A percentile compares a stretch with the other conserved stretches of the same genome.
Evolutionary conservation across 1,284 basidiomycete species (phyloP).

Genomic region (Trichosporon ovoides): DNA sequence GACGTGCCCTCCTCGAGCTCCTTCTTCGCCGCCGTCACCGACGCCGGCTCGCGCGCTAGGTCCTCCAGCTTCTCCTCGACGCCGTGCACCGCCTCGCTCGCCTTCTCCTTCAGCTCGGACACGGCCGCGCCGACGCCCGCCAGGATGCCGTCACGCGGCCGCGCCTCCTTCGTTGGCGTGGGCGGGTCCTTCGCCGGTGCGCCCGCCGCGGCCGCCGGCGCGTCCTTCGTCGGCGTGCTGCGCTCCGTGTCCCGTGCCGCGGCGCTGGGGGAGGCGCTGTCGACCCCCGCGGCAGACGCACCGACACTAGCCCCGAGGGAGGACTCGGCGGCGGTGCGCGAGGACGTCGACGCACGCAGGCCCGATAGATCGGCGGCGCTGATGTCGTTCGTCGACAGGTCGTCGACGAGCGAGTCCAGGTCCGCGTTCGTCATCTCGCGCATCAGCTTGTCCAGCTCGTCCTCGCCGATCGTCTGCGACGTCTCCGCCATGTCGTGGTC

Average conservation of each 20-base stretch:
- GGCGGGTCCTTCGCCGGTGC: background rate
- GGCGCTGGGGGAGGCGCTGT: background rate
- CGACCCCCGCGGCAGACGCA: background rate
- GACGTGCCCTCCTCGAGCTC: slow-evolving; percentile 8
- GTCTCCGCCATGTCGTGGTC: slow-evolving; percentile 30
- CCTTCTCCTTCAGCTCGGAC: background rate
- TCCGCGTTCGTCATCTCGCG: slow-evolving; percentile 41
- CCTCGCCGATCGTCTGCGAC: slow-evolving; percentile 34
- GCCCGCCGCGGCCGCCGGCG: background rate
- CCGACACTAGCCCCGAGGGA: background rate
- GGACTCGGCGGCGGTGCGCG: background rate
- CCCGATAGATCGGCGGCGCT: background rate
- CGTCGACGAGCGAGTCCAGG: slow-evolving; percentile 37
- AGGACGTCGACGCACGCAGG: background rate
- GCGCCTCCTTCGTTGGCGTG: background rate
- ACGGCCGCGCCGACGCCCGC: background rate
- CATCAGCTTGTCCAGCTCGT: slow-evolving; percentile 45
- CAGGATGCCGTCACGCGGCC: background rate
- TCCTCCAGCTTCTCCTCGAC: slow-evolving; percentile 7
- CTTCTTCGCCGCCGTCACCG: background rate
- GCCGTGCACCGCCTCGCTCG: background rate
- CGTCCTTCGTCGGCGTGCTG: slow-evolving; percentile 1
- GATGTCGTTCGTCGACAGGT: slow-evolving; percentile 27
- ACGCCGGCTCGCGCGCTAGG: background rate
- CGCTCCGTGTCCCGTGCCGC: background rate